These are phyloP conservation scores for Sporodiniella umbellata DNA, from an alignment of 371 early-diverging fungal genomes.

Conservation along the genomic window DNA sequence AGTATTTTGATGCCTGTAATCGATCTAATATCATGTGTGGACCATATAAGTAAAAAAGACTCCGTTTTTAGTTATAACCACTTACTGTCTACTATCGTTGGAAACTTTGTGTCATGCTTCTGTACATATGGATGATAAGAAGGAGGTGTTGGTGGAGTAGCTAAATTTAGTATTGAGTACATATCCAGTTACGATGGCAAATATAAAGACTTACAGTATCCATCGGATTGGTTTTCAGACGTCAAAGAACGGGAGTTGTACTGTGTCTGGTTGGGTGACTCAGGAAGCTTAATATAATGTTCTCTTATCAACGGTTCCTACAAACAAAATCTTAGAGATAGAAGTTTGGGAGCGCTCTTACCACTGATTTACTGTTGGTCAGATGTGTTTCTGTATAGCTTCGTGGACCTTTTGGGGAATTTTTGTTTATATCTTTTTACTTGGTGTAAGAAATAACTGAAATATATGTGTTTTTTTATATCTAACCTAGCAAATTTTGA, in stretches of 20 bases:
- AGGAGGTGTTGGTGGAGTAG: neutral
- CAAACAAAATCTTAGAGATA: no score
- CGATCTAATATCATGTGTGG: no score
- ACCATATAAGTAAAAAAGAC: no score
- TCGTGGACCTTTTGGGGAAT: no score
- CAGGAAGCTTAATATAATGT: no score
- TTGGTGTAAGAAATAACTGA: neutral
- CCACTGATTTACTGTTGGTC: no score
- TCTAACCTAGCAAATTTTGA: slow-evolving; percentile 28
- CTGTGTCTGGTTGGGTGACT: no score
- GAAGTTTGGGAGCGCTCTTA: no score
- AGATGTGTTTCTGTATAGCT: no score
- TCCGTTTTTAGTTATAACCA: no score
- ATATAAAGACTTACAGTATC: neutral
- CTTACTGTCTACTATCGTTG: neutral
- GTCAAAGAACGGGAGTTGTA: neutral
- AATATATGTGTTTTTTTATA: neutral
- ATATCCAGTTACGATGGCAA: neutral
- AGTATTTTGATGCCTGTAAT: neutral
- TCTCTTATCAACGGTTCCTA: no score
- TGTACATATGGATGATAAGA: neutral
- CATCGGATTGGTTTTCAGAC: neutral
- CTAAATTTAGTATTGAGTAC: neutral
- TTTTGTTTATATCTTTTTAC: no score
- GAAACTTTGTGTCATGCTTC: neutral